Conservation (phyloP, 331 rosid genomes). For the Stylosanthes scabra region DNA sequence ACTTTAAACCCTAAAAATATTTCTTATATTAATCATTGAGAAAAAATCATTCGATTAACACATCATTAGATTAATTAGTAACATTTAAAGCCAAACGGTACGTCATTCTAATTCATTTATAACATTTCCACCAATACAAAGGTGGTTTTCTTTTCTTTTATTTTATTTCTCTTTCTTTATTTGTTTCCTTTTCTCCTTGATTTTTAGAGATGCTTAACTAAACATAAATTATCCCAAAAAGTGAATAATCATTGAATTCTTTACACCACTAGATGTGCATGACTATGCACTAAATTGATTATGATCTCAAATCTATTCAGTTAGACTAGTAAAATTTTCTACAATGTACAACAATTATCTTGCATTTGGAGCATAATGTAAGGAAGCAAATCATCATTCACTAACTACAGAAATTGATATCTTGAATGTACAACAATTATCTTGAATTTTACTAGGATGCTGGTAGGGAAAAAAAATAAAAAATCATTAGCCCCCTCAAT, state of each 20-base stretch:
- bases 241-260: neutral
- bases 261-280: neutral
- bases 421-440: conserved; percentile 11
- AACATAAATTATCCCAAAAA: neutral
- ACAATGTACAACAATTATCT: neutral
- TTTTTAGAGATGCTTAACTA: neutral
- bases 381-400: neutral
- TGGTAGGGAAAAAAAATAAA: conserved; percentile 1
- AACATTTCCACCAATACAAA: no score
- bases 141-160: no score
- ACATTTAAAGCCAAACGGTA: no score
- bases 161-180: no score
- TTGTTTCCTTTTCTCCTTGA: no score
- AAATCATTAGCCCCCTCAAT: neutral
- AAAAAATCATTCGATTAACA: no score
- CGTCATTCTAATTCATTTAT: no score
- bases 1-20: no score
- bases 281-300: neutral
- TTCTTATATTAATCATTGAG: no score
- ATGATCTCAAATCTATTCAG: neutral
- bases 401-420: neutral
- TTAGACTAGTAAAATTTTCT: neutral
- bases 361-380: conserved; percentile 3
- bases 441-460: neutral
- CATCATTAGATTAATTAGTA: no score